Conservation (phyloP, 768 basidiomycete species). For the Lactifluus echinatus region DNA sequence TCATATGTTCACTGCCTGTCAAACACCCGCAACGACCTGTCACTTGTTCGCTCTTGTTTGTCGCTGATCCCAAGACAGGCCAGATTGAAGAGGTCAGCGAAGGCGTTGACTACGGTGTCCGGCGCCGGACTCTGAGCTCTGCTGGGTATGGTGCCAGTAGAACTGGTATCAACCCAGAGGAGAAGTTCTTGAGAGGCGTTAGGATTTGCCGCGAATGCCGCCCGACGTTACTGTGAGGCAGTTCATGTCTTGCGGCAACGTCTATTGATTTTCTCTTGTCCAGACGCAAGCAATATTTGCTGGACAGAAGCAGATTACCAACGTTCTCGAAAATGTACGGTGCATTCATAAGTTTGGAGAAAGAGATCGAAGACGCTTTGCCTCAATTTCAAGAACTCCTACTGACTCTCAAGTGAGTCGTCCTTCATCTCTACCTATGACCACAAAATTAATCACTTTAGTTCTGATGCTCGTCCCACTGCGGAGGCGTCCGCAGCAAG, state of each 20-base stretch:
- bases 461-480: slow-evolving; percentile 44
- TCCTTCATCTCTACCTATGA: background rate
- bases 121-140: slow-evolving; percentile 33
- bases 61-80: slow-evolving; percentile 73
- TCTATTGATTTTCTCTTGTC: background rate
- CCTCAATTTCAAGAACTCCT: slow-evolving; percentile 87
- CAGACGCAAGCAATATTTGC: slow-evolving; percentile 74
- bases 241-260: background rate
- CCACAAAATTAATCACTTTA: slow-evolving; percentile 24
- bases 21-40: slow-evolving; percentile 59
- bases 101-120: slow-evolving; percentile 78
- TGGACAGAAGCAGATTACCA: slow-evolving; percentile 33
- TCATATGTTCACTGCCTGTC: slow-evolving; percentile 82
- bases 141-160: slow-evolving; percentile 20
- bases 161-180: slow-evolving; percentile 45
- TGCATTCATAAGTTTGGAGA: slow-evolving; percentile 67
- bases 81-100: slow-evolving; percentile 79
- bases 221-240: slow-evolving; percentile 66
- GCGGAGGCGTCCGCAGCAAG: slow-evolving; percentile 63
- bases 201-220: slow-evolving; percentile 82
- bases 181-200: slow-evolving; percentile 84
- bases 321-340: slow-evolving; percentile 26
- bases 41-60: slow-evolving; percentile 73
- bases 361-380: slow-evolving; percentile 81
- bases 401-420: slow-evolving; percentile 51